Evolutionary conservation across 345 rosid genomes (phyloP).

Genomic region (Carallia brachiata): DNA sequence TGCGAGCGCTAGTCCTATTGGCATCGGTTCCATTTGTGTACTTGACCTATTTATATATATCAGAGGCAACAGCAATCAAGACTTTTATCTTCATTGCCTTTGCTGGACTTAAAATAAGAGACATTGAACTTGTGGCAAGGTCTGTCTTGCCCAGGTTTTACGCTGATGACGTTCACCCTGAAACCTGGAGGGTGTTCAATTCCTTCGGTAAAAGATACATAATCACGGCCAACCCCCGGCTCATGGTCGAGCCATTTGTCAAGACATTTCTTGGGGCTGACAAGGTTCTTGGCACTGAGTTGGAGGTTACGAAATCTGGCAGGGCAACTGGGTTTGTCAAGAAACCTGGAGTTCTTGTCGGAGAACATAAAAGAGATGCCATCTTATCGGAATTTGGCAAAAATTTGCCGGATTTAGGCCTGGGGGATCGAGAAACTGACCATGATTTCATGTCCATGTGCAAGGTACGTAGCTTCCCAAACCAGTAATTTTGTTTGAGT

Average conservation of each 20-base stretch:
- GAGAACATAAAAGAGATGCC: slow-evolving; percentile 61
- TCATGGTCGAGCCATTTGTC: slow-evolving; percentile 86
- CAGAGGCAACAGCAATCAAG: slow-evolving; percentile 67
- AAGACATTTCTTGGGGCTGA: slow-evolving; percentile 69
- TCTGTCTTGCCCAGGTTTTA: slow-evolving; percentile 85
- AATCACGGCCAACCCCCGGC: slow-evolving; percentile 72
- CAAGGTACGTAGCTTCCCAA: slow-evolving; percentile 62
- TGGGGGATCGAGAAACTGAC: slow-evolving; percentile 76
- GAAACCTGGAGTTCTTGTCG: slow-evolving; percentile 67
- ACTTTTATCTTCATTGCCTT: slow-evolving; percentile 64
- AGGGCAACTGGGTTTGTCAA: slow-evolving; percentile 73
- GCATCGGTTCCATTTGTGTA: slow-evolving; percentile 72
- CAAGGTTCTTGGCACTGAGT: slow-evolving; percentile 79
- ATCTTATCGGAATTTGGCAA: slow-evolving; percentile 57
- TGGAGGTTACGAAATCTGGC: slow-evolving; percentile 66
- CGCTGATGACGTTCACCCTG: slow-evolving; percentile 84
- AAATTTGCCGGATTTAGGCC: slow-evolving; percentile 69
- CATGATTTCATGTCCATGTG: slow-evolving; percentile 82
- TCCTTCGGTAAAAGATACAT: slow-evolving; percentile 73
- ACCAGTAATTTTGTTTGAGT: neutral
- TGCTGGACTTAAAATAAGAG: slow-evolving; percentile 60
- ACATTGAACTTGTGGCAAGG: slow-evolving; percentile 73
- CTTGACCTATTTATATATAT: slow-evolving; percentile 50
- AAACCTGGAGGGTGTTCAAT: slow-evolving; percentile 74
- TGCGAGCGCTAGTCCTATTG: slow-evolving; percentile 61